A percentile compares a stretch with the other conserved stretches of the same genome.
These are phyloP conservation scores for Fraxinus greggii DNA, from an alignment of 305 asterid genomes.

Conservation along the genomic window DNA sequence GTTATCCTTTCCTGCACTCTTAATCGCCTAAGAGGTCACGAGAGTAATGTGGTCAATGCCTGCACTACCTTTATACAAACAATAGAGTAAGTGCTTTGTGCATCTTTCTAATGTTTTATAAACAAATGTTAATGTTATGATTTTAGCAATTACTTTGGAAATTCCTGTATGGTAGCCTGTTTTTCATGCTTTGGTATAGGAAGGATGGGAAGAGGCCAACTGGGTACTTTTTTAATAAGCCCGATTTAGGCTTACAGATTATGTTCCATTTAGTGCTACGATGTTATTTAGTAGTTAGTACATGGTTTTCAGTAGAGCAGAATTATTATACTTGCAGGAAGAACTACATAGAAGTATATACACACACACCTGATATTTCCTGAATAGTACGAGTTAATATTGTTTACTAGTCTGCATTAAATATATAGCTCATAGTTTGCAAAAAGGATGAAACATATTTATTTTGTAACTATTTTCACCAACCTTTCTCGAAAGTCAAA, in stretches of 20 bases:
- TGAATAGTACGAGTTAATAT: background rate
- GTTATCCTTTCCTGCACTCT: conserved; percentile 87
- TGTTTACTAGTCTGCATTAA: background rate
- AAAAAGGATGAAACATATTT: background rate
- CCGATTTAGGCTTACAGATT: background rate
- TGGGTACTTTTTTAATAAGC: background rate
- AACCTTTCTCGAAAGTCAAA: background rate
- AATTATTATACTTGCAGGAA: background rate
- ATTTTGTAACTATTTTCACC: background rate
- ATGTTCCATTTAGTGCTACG: background rate
- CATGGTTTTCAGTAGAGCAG: background rate
- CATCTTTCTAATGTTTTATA: background rate
- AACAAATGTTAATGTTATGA: background rate
- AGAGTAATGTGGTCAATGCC: conserved; percentile 51
- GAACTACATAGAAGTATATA: background rate
- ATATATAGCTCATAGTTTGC: background rate
- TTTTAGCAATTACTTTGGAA: background rate
- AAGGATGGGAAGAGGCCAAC: background rate
- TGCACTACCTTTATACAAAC: conserved; percentile 82
- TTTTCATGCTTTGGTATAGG: background rate
- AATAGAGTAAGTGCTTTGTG: conserved; percentile 44
- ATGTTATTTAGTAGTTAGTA: conserved; percentile 1
- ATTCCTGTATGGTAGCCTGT: background rate
- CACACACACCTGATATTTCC: no score
- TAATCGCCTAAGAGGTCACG: conserved; percentile 61